These are phyloP conservation scores for Pleodorina starrii DNA, from an alignment of 139 green algal species.

Conservation along the genomic window DNA sequence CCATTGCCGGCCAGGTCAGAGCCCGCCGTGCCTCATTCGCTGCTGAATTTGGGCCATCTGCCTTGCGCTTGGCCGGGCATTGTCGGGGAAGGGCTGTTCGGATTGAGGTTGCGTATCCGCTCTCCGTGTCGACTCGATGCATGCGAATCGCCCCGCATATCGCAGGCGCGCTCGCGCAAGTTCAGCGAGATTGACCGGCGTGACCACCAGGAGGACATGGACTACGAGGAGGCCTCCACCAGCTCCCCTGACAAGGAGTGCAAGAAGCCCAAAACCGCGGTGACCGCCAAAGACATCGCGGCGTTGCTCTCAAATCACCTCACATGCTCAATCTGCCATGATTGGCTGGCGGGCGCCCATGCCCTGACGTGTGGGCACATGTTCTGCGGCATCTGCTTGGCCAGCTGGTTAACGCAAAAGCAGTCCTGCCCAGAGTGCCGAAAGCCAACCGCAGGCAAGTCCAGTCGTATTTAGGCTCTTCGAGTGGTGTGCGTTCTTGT, in stretches of 20 bases:
- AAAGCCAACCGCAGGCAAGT: conserved; percentile 51
- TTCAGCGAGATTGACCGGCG: conserved; percentile 30
- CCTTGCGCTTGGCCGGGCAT: too few species aligned
- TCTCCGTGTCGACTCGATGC: too few species aligned
- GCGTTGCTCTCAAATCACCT: conserved; percentile 54
- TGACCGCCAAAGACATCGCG: conserved; percentile 29
- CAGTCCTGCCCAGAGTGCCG: conserved; percentile 63
- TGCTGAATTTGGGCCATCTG: too few species aligned
- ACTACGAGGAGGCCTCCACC: conserved; percentile 36
- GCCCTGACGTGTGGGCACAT: conserved; percentile 53
- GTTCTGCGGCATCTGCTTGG: conserved; percentile 50
- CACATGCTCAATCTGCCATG: conserved; percentile 62
- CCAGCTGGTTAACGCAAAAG: conserved; percentile 52
- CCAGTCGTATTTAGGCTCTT: background rate
- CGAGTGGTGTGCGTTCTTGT: background rate
- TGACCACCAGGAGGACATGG: conserved; percentile 34
- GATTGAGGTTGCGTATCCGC: too few species aligned
- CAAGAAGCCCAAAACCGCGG: conserved; percentile 33
- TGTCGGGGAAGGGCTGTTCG: too few species aligned
- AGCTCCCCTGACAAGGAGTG: conserved; percentile 30
- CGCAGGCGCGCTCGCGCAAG: conserved; percentile 29
- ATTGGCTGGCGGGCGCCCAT: conserved; percentile 60
- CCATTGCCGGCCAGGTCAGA: background rate
- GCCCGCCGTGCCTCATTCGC: too few species aligned
- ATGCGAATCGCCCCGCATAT: background rate